Base-by-base conservation (phyloP, 768 basidiomycete genomes). In the Lentinula sp. region DNA sequence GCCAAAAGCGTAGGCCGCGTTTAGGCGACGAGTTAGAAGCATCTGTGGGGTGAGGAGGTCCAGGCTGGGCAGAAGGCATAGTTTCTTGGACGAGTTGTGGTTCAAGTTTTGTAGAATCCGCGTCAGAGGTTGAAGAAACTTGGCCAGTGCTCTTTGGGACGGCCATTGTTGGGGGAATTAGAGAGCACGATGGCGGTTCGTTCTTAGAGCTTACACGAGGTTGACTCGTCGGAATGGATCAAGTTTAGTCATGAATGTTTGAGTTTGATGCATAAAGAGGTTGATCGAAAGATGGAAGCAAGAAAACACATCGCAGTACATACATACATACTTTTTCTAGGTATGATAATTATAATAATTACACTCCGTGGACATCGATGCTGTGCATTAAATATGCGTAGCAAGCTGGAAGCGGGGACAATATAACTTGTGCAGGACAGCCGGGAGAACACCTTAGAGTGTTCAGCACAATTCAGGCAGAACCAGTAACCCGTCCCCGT, bases 1-100 rank as follows among this genome's bases (percentile, higher is more conserved):
- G 66, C 71, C 69, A 72, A 63, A 76, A 75, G 12, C 58, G 65
- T 18, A 55, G 54, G 10, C 63, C 67, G 5, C 50, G 28, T 36
- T 35, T 51, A 3, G 46, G 20, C 18, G 46, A 48, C 18, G 46
- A 23, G 46, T 48, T 20, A 9, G 46, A 4, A 20, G 7, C 43
- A 16, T 28, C 28, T 28, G 28, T 28, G 28, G 46, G 20, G 4
- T 48, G 16, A 20, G 20, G 16, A 20, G 20, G 9, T 16, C 16
- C 15, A n/a, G 16, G 42, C 16, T 43, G 42, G 16, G 16, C 42
- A 43, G 16, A 13, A 6, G 42, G 16, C 3, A 48, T 6, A 9
- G 46, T 23, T 48, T 20, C 46, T 23, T 48, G 46, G 5, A 48
- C 46, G 23, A 20, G 46, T n/a, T 48, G 46, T 9, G 46, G 18